phyloP scores from a whole-genome alignment of 2,329 filamentous ascomycete species.

The Penicillium concentricum region DNA sequence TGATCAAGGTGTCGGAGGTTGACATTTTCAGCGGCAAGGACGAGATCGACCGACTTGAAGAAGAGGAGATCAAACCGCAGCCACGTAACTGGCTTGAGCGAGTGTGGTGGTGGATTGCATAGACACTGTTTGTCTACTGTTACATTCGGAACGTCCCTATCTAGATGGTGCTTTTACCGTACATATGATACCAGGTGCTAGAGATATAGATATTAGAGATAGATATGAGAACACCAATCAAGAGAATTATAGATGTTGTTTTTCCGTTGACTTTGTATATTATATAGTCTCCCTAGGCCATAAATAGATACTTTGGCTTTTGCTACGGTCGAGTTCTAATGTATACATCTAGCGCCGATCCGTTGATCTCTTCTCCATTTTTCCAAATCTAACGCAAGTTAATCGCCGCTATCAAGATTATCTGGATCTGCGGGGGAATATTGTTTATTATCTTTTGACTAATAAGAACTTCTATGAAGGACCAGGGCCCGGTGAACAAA shows the following conservation, averaged over 20 bases:
- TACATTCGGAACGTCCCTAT: background rate
- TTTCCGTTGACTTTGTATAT: background rate
- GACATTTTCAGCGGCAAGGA: constrained; percentile 49
- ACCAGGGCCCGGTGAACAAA: background rate
- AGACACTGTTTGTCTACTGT: background rate
- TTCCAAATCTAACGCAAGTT: background rate
- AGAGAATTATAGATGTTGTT: background rate
- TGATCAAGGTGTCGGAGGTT: constrained; percentile 38
- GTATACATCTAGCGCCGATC: background rate
- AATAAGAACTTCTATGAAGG: background rate
- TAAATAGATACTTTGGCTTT: too few relatives aligned
- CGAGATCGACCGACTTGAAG: constrained; percentile 46
- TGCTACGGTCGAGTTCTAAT: too few relatives aligned
- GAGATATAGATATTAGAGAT: background rate
- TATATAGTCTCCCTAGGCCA: too few relatives aligned
- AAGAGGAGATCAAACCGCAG: constrained; percentile 39
- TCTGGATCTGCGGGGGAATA: background rate
- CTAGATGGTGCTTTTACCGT: background rate
- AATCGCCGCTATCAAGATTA: background rate
- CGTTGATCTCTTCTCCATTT: background rate
- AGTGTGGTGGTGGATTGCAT: constrained; percentile 50
- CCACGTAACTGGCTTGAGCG: constrained; percentile 46
- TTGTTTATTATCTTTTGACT: background rate
- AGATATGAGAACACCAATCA: background rate
- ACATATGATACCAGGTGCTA: background rate